Conservation (phyloP, 2,329 filamentous ascomycete species). For the Colletotrichum lini region DNA sequence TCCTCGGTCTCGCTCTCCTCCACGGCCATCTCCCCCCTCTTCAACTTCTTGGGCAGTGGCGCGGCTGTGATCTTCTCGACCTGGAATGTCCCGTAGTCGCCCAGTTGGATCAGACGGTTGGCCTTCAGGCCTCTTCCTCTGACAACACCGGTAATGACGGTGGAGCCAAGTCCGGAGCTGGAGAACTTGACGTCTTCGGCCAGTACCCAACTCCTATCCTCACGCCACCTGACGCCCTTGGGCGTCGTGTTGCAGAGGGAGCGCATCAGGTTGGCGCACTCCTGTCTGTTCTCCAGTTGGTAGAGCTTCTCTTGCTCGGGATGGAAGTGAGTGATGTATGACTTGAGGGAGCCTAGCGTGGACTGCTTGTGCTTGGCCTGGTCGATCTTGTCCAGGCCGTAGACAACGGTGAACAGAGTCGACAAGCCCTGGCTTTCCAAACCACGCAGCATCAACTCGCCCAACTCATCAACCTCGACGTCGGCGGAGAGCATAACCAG, state of each 20-base stretch:
- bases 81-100: constrained; percentile 95
- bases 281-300: constrained; percentile 88
- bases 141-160: constrained; percentile 86
- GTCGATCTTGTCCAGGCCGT: constrained; percentile 83
- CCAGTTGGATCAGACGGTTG: constrained; percentile 90
- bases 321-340: constrained; percentile 95
- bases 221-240: constrained; percentile 95
- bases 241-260: constrained; percentile 93
- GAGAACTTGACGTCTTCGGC: constrained; percentile 86
- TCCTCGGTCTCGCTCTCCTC: constrained; percentile 70
- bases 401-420: constrained; percentile 88
- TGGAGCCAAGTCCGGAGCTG: constrained; percentile 70
- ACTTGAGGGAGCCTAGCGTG: constrained; percentile 86
- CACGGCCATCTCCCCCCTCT: constrained; percentile 75
- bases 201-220: constrained; percentile 96
- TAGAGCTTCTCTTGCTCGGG: constrained; percentile 92
- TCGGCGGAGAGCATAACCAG: constrained; percentile 86
- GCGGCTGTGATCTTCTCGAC: constrained; percentile 89
- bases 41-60: constrained; percentile 73
- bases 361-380: constrained; percentile 83
- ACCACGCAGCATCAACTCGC: constrained; percentile 86
- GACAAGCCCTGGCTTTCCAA: constrained; percentile 96
- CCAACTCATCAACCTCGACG: constrained; percentile 86
- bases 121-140: constrained; percentile 90
- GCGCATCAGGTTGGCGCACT: constrained; percentile 91